phyloP scores from a whole-genome alignment of 495 filamentous ascomycete genomes.

The Podospora australis region DNA sequence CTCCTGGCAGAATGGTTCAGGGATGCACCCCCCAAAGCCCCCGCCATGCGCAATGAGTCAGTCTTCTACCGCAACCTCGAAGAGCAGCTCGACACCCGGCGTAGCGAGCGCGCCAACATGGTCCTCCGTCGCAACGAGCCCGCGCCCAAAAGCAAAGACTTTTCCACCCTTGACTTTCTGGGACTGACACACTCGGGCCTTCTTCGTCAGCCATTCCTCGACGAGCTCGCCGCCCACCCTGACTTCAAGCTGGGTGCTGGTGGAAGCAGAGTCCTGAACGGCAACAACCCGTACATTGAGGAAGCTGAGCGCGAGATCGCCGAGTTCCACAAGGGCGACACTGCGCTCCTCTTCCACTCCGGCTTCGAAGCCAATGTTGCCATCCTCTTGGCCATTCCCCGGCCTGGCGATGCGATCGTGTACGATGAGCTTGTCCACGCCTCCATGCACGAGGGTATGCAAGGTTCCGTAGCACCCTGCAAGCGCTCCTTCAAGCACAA shows the following conservation, averaged over 20 bases:
- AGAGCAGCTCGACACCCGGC: no score
- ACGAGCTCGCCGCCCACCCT: no score
- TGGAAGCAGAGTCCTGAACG: constrained; percentile 59
- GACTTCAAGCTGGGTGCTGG: constrained; percentile 51
- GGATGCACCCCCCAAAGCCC: no score
- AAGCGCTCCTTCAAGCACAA: constrained; percentile 57
- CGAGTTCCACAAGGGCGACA: constrained; percentile 55
- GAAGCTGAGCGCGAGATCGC: constrained; percentile 59
- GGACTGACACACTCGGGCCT: no score
- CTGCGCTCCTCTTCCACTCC: constrained; percentile 68
- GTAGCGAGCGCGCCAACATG: no score
- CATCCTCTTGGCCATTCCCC: constrained; percentile 60
- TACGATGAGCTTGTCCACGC: constrained; percentile 75
- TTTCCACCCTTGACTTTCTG: no score
- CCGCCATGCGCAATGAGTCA: no score
- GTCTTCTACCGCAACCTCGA: no score
- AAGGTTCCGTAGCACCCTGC: constrained; percentile 49
- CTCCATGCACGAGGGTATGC: constrained; percentile 72
- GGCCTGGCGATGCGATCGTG: constrained; percentile 60
- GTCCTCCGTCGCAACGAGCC: no score
- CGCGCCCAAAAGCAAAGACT: no score
- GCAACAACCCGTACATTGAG: constrained; percentile 61
- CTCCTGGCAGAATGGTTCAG: no score
- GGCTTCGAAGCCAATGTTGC: constrained; percentile 74
- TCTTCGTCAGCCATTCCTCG: no score